Percentiles rank a stretch among this genome's conserved stretches.
Evolutionary conservation across 768 basidiomycete species (phyloP).

Genomic region (Sistotremastrum niveocremeum): DNA sequence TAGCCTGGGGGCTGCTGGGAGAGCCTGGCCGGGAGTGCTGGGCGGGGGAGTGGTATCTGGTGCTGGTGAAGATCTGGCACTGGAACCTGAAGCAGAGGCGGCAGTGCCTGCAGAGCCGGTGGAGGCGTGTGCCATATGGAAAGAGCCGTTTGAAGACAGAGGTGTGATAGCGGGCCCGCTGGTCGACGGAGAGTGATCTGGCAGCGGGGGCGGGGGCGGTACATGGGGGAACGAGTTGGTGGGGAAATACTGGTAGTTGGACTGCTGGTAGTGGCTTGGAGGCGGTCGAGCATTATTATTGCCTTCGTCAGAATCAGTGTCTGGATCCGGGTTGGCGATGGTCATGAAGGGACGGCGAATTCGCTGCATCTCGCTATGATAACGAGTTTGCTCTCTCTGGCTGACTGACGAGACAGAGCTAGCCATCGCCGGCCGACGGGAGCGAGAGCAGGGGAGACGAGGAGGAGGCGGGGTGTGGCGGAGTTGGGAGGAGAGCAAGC

Average conservation of each 20-base stretch:
- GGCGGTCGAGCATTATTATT: slow-evolving; percentile 2
- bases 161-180: slow-evolving; percentile 14
- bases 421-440: no score
- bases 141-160: slow-evolving; percentile 24
- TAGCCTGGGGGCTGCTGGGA: slow-evolving; percentile 20
- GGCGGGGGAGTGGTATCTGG: slow-evolving; percentile 63
- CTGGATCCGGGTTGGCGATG: slow-evolving; percentile 50
- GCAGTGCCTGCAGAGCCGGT: slow-evolving; percentile 25
- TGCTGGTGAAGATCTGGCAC: slow-evolving; percentile 42
- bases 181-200: slow-evolving; percentile 9
- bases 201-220: slow-evolving; percentile 16
- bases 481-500: no score
- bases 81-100: slow-evolving; percentile 46
- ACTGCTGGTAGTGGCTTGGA: slow-evolving; percentile 10
- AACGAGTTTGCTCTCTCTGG: no score
- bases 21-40: slow-evolving; percentile 42
- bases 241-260: slow-evolving; percentile 11
- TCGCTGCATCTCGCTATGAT: no score
- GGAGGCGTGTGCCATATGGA: slow-evolving; percentile 12
- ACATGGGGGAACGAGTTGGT: slow-evolving; percentile 12
- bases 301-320: slow-evolving; percentile 8
- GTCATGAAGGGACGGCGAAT: slow-evolving; percentile 22
- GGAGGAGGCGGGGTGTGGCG: no score
- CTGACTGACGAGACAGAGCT: no score
- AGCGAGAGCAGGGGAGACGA: no score